phyloP scores from a whole-genome alignment of 352 stramenopile genomes.

The Phytophthora rubi region DNA sequence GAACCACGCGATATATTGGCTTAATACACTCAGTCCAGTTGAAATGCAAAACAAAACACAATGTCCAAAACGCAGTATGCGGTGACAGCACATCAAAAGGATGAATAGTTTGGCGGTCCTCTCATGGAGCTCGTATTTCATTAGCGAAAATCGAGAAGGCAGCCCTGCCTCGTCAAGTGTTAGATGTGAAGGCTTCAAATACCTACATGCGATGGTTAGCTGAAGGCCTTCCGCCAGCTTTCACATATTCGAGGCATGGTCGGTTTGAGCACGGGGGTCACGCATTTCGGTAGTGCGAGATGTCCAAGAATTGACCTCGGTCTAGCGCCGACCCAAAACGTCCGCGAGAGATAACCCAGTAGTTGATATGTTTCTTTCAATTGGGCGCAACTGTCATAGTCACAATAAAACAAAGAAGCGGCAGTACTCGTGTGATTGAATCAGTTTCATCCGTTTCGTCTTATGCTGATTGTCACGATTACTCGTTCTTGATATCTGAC shows the following conservation, averaged over 20 bases:
- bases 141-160: no score
- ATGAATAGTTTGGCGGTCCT: no score
- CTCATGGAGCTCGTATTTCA: no score
- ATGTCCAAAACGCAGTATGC: no score
- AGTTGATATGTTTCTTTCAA: background rate
- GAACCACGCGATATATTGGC: no score
- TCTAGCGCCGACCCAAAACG: background rate
- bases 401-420: background rate
- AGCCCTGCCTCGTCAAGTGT: no score
- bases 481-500: background rate
- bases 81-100: no score
- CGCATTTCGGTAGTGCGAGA: background rate
- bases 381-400: background rate
- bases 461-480: background rate
- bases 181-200: background rate
- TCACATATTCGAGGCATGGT: background rate
- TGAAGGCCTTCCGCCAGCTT: background rate
- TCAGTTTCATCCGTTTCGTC: background rate
- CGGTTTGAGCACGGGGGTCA: background rate
- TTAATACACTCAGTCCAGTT: no score
- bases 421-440: background rate
- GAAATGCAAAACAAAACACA: no score
- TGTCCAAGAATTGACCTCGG: background rate
- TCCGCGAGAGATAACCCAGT: background rate
- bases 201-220: background rate